Evolutionary conservation across 106 monocot species (phyloP).

Genomic region (Dendrobium huoshanense): DNA sequence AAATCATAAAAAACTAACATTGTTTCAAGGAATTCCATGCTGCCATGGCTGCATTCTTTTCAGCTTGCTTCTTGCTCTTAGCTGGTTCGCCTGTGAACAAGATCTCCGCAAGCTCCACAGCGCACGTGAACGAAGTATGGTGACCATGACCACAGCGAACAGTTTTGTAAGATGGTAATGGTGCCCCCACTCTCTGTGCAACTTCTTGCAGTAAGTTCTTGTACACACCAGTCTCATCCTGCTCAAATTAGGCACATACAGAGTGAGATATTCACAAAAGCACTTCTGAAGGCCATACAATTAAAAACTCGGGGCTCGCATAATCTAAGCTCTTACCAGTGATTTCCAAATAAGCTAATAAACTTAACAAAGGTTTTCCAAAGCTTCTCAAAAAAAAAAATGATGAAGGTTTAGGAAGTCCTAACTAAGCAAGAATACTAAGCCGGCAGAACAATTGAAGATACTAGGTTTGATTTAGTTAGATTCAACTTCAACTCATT

Average conservation of each 20-base stretch:
- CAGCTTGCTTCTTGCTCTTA: constrained; percentile 97
- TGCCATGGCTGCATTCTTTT: constrained; percentile 93
- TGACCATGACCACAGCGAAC: constrained; percentile 82
- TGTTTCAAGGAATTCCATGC: constrained; percentile 89
- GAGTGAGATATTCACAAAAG: not conserved
- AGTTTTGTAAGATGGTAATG: constrained; percentile 79
- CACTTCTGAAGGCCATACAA: not conserved
- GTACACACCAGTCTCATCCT: constrained; percentile 99
- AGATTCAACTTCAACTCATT: not conserved
- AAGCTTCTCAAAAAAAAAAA: not conserved
- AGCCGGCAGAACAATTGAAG: not conserved
- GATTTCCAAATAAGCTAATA: not conserved
- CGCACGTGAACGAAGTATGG: constrained; percentile 78
- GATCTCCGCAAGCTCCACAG: constrained; percentile 87
- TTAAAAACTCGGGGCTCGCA: not conserved
- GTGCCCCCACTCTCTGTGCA: constrained; percentile 90
- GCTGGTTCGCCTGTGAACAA: constrained; percentile 92
- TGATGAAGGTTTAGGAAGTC: not conserved
- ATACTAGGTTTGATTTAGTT: not conserved
- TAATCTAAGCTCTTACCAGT: not conserved
- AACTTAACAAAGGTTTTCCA: not conserved
- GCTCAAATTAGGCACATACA: constrained; percentile 4
- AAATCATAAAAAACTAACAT: constrained; percentile 38
- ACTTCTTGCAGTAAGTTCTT: constrained; percentile 97
- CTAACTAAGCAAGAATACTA: not conserved